These are phyloP conservation scores for Leishmania major DNA, from an alignment of 208 protist genomes.

Conservation along the genomic window DNA sequence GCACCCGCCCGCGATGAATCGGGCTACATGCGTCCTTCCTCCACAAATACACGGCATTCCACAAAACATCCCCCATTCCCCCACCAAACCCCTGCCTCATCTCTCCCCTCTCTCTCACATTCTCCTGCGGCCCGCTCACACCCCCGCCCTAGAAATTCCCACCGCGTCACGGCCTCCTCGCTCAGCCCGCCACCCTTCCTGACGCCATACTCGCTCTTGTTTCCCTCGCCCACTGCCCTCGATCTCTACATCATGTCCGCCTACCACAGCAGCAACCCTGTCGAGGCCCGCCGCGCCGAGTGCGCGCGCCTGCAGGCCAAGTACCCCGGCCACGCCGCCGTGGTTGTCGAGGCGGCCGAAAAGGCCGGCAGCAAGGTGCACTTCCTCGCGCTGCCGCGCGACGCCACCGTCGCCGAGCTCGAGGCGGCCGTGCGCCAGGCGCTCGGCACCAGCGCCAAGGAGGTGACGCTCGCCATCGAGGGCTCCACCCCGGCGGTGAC, in stretches of 20 bases:
- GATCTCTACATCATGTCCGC: slow-evolving; percentile 3
- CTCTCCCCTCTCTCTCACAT: too few species aligned
- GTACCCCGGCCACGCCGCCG: slow-evolving; percentile 20
- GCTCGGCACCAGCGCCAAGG: slow-evolving; percentile 2
- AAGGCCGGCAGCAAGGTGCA: not conserved
- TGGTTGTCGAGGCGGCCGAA: slow-evolving; percentile 22
- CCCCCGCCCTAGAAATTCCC: too few species aligned
- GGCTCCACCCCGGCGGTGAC: slow-evolving; percentile 25
- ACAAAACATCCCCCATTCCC: too few species aligned
- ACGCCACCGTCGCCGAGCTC: slow-evolving; percentile 25
- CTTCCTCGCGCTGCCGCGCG: slow-evolving; percentile 21
- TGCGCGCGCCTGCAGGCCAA: slow-evolving; percentile 26
- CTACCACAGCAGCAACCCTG: slow-evolving; percentile 7
- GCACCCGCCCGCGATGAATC: too few species aligned
- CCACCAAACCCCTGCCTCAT: too few species aligned
- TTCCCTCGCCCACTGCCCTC: too few species aligned
- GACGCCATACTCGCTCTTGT: too few species aligned
- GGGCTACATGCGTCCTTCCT: too few species aligned
- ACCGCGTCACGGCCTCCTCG: too few species aligned
- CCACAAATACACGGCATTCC: too few species aligned
- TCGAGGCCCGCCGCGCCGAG: slow-evolving; percentile 12
- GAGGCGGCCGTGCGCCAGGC: slow-evolving; percentile 14
- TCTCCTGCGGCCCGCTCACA: too few species aligned
- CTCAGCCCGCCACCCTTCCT: too few species aligned
- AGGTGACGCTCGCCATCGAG: slow-evolving; percentile 29